Base-by-base conservation (phyloP, 768 basidiomycete genomes). In the Pilatotrama ljubarskyi region DNA sequence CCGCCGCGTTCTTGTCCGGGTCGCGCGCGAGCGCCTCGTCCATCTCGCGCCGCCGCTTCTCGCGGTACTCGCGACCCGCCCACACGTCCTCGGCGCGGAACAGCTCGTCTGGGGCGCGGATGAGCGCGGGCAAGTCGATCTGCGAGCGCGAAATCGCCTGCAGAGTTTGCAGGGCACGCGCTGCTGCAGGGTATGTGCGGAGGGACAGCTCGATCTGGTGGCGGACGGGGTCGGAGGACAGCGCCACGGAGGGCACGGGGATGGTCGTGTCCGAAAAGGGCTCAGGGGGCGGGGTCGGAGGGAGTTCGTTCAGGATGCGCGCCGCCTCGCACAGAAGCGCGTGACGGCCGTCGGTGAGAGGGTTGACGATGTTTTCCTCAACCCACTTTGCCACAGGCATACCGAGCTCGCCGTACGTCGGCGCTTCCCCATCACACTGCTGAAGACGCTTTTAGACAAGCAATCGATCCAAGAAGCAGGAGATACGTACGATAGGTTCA, bases 91-190 rank as follows among this genome's bases (percentile, higher is more conserved):
- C 76, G 10, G 74, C 72, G 32, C 64, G 65, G 66, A 74, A 75
- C 17, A 82, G 66, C 66, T 82, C 80, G 42, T 75, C 73, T 1
- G 80, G 79, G 2, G 54, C 48, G 25, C 68, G 73, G 41, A 82
- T 74, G 20, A 82, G 74, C 43, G 77, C 65, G 10, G 75, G 75
- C 69, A 82, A 75, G 63, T 81, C 81, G 42, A 82, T 60, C 26
- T 55, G 70, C 9, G 70, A 67, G 35, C 44, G 48, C 38, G 11
- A 47, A 41, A 69, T 64, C 44, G 59, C 29, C 24, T 58, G 61
- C 13, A 69, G 64, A 32, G 62, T 59, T 10, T 60, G 58, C 8
- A 72, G 63, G 7, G 61, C 59, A 10, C 50, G 55, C 6, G 61
- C 60, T 6, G 59, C 61, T 17, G 41, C 62, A 9, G 72, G 72